These are phyloP conservation scores for Gillenia trifoliata DNA, from an alignment of 306 rosid species.

Conservation along the genomic window DNA sequence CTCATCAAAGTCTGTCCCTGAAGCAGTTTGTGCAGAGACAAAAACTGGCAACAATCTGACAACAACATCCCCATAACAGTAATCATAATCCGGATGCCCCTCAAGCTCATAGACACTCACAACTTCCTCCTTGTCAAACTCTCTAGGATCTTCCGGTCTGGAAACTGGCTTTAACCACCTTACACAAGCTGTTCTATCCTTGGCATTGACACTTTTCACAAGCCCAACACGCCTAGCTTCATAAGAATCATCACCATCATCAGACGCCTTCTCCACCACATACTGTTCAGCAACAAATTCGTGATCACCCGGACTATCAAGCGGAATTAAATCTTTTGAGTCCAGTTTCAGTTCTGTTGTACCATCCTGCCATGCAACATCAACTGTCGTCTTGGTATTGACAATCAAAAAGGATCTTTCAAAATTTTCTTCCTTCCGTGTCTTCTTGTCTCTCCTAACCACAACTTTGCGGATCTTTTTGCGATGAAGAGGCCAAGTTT, in stretches of 20 bases:
- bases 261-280: conserved; percentile 90
- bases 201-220: conserved; percentile 86
- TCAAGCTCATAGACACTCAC: conserved; percentile 97
- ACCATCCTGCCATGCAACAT: conserved; percentile 98
- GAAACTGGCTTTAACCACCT: conserved; percentile 80
- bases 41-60: conserved; percentile 79
- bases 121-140: conserved; percentile 82
- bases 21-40: conserved; percentile 39
- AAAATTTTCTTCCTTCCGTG: conserved; percentile 82
- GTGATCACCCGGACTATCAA: conserved; percentile 92
- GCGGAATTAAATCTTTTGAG: conserved; percentile 74
- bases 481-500: conserved; percentile 85
- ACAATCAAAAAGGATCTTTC: conserved; percentile 82
- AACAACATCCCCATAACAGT: conserved; percentile 95
- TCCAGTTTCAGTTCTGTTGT: conserved; percentile 39
- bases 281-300: conserved; percentile 97
- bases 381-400: conserved; percentile 74
- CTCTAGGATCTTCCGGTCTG: conserved; percentile 84
- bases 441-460: conserved; percentile 82
- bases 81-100: conserved; percentile 95
- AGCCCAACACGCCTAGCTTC: conserved; percentile 89
- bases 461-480: conserved; percentile 89
- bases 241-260: conserved; percentile 53
- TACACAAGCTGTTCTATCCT: conserved; percentile 90
- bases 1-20: conserved; percentile 39